Evolutionary conservation across 768 basidiomycete species (phyloP), one percentile per base, ranked within the genome.

Genomic region (Gyrodon lividus): DNA sequence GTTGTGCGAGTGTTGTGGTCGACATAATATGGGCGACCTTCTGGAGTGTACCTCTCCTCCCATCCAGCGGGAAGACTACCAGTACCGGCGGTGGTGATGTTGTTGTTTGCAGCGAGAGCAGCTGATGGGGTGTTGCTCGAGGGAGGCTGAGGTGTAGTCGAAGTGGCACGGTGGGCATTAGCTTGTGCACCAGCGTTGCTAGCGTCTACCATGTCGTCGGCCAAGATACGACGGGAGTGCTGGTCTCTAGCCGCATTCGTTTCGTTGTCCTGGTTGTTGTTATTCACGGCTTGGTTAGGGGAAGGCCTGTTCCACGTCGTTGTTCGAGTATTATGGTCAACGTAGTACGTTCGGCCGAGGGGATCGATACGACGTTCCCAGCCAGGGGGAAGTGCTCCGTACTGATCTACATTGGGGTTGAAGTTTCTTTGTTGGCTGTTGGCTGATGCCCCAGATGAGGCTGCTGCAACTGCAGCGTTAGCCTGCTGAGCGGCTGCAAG

Each of bases 1-100:
- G 97, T 98, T 17, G 97, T 98, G 43, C 97, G 84, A 10, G 96
- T 98, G 67, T 99, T 99, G 74, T 99, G 97, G 69, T 99, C 97
- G 44, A 99, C 97, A 69, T 97, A 99, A 73, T 99, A 99, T 2
- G 97, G 93, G 35, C 97, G 84, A 17, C 97, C 97, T 73, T 99
- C 97, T 0, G 95, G 94, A 3, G 97, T 99, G 72, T 95, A 96
- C 33, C 97, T 83, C 73, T 98, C 97, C 67, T 99, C 97, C 97
- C 97, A 99, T 2, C 97, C 97, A 53, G 95, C 89, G 2, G 97
- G 97, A 17, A 99, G 77, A 48, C 84, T 86, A 2, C 97, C 95
- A 1, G 82, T 76, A 4, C 94, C 96, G 33, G 87, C 72, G n/a
- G 83, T 82, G 8, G 89, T 87, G 14, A 70, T 22, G 53, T 76